Base-by-base conservation (phyloP, 176 grass and related monocot species). In the Puya raimondii region DNA sequence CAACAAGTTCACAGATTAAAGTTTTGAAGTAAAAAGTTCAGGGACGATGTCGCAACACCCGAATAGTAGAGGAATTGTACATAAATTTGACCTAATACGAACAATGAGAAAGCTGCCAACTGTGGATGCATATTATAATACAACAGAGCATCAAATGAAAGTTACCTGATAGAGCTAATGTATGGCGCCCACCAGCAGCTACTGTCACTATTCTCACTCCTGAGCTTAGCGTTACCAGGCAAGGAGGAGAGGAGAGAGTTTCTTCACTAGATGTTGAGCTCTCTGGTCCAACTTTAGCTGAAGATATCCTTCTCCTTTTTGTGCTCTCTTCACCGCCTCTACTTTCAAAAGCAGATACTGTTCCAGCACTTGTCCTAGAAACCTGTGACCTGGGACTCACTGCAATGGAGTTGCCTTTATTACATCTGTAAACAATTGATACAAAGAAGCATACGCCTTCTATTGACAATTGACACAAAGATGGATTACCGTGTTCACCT, bases 171-270 rank as follows among this genome's bases (percentile, higher is more conserved):
- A 99, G 69, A 68, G 90, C 95, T 73, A 99, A 76, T 51, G 95
- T 99, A 80, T 99, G 95, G 17, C 95, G 90, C 69, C 95, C 95
- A 88, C 95, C 95, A 50, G 95, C 89, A 66, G 95, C 95, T 77
- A 99, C 95, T 76, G 73, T 67, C 10, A 65, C 50, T 77, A 99
- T 88, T 64, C 67, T 90, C 47, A 99, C 85, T 67, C 87, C 95
- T 5, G 83, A 78, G 76, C 82, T 94, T 80, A 99, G 91, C 75
- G 82, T 80, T 63, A 99, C 90, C 51, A 99, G 53, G 26, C 95
- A 99, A 21, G 90, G 95, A 54, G 87, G 90, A 15, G 90, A 87
- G 52, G 90, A 99, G 75, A 99, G 87, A 71, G 11, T 84, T 86
- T 99, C 95, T 58, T 94, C 95, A 76, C 72, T 77, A 70, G 95